phyloP scores from a whole-genome alignment of 345 rosid genomes.

The Rhizophora mangle region DNA sequence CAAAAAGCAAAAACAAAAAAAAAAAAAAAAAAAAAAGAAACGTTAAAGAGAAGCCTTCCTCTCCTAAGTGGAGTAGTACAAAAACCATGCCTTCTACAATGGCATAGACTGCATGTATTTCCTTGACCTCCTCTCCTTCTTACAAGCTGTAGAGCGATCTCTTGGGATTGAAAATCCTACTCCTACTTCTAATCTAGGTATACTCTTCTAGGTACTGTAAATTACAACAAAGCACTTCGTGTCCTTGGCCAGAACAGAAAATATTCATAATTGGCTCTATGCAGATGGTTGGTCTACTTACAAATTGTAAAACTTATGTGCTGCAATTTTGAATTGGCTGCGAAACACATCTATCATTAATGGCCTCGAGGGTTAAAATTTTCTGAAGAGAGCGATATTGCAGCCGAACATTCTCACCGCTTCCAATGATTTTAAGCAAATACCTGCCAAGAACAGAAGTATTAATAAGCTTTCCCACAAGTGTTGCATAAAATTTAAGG shows the following conservation, averaged over 20 bases:
- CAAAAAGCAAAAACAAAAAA: too few relatives aligned
- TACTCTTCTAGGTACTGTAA: slow-evolving; percentile 12
- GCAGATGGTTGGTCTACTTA: background rate
- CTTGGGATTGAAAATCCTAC: slow-evolving; percentile 10
- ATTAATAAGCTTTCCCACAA: background rate
- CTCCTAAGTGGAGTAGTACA: too few relatives aligned
- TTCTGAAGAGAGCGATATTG: slow-evolving; percentile 91
- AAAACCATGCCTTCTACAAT: background rate
- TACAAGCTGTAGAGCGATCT: slow-evolving; percentile 18
- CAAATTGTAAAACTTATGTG: slow-evolving; percentile 21
- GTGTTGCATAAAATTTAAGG: background rate
- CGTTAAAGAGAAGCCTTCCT: too few relatives aligned
- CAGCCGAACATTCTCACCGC: slow-evolving; percentile 83
- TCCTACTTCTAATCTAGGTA: slow-evolving; percentile 21
- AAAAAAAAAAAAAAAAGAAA: too few relatives aligned
- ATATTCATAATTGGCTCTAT: slow-evolving; percentile 12
- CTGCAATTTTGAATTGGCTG: slow-evolving; percentile 57
- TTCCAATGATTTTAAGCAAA: slow-evolving; percentile 67
- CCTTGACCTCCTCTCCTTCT: slow-evolving; percentile 10
- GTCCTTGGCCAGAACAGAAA: background rate
- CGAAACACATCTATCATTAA: slow-evolving; percentile 50
- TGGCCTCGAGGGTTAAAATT: slow-evolving; percentile 32
- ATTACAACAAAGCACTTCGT: slow-evolving; percentile 7
- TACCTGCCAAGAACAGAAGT: slow-evolving; percentile 47
- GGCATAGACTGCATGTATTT: background rate